These are phyloP conservation scores for Oryza coarctata DNA, from an alignment of 176 grass and related monocot species.

Conservation along the genomic window DNA sequence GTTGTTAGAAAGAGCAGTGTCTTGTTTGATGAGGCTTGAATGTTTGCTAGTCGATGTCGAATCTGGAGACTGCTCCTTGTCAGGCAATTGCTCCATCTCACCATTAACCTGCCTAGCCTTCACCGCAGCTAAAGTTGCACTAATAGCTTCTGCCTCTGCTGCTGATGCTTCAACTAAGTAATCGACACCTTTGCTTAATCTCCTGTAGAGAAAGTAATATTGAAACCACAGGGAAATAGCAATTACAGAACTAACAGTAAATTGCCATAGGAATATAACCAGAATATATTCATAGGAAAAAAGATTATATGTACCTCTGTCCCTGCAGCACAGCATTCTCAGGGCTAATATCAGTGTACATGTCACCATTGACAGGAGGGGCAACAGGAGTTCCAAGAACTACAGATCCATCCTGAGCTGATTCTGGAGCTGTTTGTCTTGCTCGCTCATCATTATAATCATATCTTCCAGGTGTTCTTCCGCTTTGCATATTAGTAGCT, in stretches of 20 bases:
- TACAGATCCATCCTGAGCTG: constrained; percentile 70
- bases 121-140: constrained; percentile 83
- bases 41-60: constrained; percentile 67
- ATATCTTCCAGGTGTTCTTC: constrained; percentile 62
- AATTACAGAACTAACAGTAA: constrained; percentile 2
- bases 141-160: constrained; percentile 90
- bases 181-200: constrained; percentile 88
- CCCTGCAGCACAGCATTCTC: constrained; percentile 90
- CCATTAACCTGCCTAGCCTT: constrained; percentile 88
- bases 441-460: constrained; percentile 62
- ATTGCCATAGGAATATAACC: background rate
- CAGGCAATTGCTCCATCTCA: constrained; percentile 63
- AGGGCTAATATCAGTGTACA: constrained; percentile 93
- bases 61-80: constrained; percentile 67
- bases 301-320: constrained; percentile 59
- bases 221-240: constrained; percentile 6
- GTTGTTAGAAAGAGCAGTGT: constrained; percentile 53
- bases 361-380: constrained; percentile 94
- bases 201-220: constrained; percentile 48
- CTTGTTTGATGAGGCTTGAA: constrained; percentile 80
- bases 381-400: constrained; percentile 95
- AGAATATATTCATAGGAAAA: background rate
- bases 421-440: constrained; percentile 59
- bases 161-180: constrained; percentile 93
- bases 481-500: constrained; percentile 54